Evolutionary conservation across 352 stramenopile genomes (phyloP).

Genomic region (Phytophthora pistaciae): DNA sequence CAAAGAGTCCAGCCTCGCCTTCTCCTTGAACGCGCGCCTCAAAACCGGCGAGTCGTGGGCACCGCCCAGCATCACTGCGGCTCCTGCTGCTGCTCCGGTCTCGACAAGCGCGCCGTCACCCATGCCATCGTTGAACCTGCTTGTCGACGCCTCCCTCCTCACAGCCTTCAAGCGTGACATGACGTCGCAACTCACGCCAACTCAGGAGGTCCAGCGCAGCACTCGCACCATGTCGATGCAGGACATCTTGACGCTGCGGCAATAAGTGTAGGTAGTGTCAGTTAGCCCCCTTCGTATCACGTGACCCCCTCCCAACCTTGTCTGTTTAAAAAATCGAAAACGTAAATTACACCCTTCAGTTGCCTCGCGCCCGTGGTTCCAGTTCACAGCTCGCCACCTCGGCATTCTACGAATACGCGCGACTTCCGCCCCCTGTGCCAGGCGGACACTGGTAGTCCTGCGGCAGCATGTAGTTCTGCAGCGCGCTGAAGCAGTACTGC

Average conservation of each 20-base stretch:
- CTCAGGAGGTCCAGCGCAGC: neutral
- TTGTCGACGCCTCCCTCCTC: constrained; percentile 77
- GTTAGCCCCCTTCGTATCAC: constrained; percentile 4
- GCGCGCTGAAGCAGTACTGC: constrained; percentile 85
- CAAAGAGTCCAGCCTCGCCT: constrained; percentile 30
- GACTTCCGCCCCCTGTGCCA: constrained; percentile 79
- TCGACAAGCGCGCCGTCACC: constrained; percentile 3
- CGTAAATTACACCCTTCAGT: constrained; percentile 31
- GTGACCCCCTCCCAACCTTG: constrained; percentile 7
- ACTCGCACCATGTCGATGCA: constrained; percentile 80
- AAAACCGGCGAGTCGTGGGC: constrained; percentile 30
- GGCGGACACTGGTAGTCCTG: constrained; percentile 82
- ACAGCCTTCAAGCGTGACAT: constrained; percentile 69
- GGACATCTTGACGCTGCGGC: constrained; percentile 61
- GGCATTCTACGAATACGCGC: constrained; percentile 58
- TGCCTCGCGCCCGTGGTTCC: constrained; percentile 3
- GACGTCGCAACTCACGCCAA: constrained; percentile 14
- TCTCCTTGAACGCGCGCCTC: constrained; percentile 14
- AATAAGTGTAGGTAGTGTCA: constrained; percentile 25
- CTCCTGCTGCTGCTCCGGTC: neutral
- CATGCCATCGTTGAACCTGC: constrained; percentile 73
- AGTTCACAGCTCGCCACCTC: constrained; percentile 12
- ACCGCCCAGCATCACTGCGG: constrained; percentile 12
- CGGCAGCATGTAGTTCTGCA: constrained; percentile 88
- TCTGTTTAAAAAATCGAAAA: constrained; percentile 34